Evolutionary conservation across 768 basidiomycete species (phyloP), one percentile per base, ranked within the genome.

Genomic region (Pisolithus orientalis): DNA sequence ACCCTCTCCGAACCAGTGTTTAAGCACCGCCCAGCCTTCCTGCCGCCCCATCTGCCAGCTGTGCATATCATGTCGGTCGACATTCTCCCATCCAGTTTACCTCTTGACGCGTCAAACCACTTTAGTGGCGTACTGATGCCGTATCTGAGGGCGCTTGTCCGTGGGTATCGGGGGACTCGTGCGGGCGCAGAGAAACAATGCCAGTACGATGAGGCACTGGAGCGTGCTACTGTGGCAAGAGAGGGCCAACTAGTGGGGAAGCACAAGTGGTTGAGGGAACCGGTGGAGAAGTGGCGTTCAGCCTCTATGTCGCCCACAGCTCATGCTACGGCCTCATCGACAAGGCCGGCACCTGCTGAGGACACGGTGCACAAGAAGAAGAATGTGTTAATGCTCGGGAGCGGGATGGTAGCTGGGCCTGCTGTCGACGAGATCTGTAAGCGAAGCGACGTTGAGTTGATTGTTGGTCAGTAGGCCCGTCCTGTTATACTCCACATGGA

Each of bases 351-450:
- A n/a, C 11, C 46, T 13, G n/a, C 9, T 21, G 32, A 17, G 32
- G 16, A 25, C 16, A 39, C 54, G 49, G 45, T 47, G 2, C 28
- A 46, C 49, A 69, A 53, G 58, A 83, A 80, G 69, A 85, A 85
- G 72, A 80, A 76, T 59, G 78, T 94, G 0, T 66, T 97, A 32
- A 73, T 96, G 61, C 76, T 97, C 2, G 94, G 94, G 7, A 92
- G 89, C 50, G 94, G 94, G n/a, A 92, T 96, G 84, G 94, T 97
- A 17, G 91, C 93, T 5, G 87, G 85, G 2, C 94, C 94, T 14
- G 89, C 90, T 0, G 84, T 92, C 3, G 80, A 87, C 48, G 79
- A 87, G 61, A 76, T 96, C 46, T 79, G 80, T 40, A 74, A 74
- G 56, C 71, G 83, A 51, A 58, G 62, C 0, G 86, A 90, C 57